Conservation (phyloP, 768 basidiomycete genomes). For the Gyrodon lividus region DNA sequence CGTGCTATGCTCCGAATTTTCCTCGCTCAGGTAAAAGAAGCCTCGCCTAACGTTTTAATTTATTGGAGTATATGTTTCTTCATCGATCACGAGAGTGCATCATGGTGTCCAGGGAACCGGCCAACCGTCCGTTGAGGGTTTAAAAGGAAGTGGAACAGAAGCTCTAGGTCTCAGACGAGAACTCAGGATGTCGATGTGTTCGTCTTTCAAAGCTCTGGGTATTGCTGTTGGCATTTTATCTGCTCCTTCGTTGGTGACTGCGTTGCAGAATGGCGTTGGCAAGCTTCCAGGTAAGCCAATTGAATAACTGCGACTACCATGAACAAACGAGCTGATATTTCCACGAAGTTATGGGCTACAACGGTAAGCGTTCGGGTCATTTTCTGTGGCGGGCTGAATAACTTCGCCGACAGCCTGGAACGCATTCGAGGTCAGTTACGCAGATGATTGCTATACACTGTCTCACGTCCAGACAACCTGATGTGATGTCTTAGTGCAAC, state of each 20-base stretch:
- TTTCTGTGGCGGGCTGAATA: conserved; percentile 1
- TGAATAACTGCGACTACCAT: neutral
- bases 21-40: neutral
- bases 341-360: conserved; percentile 31
- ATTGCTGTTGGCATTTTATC: conserved; percentile 13
- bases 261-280: conserved; percentile 30
- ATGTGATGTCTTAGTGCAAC: conserved; percentile 42
- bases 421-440: conserved; percentile 50
- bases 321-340: conserved; percentile 3
- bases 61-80: neutral
- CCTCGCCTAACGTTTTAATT: neutral
- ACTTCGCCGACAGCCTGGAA: conserved; percentile 53
- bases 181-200: conserved; percentile 18
- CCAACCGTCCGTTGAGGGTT: neutral
- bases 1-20: neutral
- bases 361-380: conserved; percentile 17
- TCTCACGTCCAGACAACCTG: neutral
- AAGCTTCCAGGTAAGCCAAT: conserved; percentile 29
- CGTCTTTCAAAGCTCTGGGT: conserved; percentile 6
- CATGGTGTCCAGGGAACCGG: conserved; percentile 3
- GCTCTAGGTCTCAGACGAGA: neutral
- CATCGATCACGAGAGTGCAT: neutral
- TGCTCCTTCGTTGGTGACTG: conserved; percentile 11
- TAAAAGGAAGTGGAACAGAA: conserved; percentile 11
- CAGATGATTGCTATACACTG: neutral